Base-by-base conservation (phyloP, 2,329 filamentous ascomycete genomes). In the Laburnicola sp. region DNA sequence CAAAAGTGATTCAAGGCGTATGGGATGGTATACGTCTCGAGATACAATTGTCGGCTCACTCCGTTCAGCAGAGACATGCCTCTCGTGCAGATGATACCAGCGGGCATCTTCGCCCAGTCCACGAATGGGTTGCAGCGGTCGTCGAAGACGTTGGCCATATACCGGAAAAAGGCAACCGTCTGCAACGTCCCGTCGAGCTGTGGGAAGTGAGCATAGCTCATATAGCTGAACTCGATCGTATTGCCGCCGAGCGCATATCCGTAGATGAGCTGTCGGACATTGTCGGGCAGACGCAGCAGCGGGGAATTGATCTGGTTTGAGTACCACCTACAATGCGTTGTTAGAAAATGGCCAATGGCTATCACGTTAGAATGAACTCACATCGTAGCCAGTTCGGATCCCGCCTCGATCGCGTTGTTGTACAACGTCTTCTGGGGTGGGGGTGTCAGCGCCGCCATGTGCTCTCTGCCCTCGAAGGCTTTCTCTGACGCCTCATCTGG, bases 31-130 rank as follows among this genome's bases (percentile, higher is more conserved):
- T 60, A 59, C 3, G 68, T 69, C 52, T 71, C 68, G 22, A 57
- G 22, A 32, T 69, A 66, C 10, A 70, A 43, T 38, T 70, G 68
- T 7, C 66, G 63, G 43, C 65, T 68, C 6, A 70, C 55, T 10
- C 45, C 43, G 38, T 59, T 69, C 2, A 71, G 53, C 2, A 61
- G 47, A 3, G 60, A 66, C 37, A 63, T 62, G 2, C 46, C 45
- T 1, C 16, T 50, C 0, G 48, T 27, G 1, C 41, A 35, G 27
- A 54, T 53, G 21, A 62, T 21, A n/a, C 43, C 51, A 0, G 47
- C 27, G 1, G 47, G 34, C 6, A 40, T 49, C 16, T 45, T 45
- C 1, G 43, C n/a, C 5, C 36, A 16, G 16, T 16, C 32, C 27
- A 35, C 37, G 8, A 52, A 63, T 2, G 64, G 60, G 35, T 62